Evolutionary conservation across 306 rosid genomes (phyloP).

Genomic region (Malus orientalis): DNA sequence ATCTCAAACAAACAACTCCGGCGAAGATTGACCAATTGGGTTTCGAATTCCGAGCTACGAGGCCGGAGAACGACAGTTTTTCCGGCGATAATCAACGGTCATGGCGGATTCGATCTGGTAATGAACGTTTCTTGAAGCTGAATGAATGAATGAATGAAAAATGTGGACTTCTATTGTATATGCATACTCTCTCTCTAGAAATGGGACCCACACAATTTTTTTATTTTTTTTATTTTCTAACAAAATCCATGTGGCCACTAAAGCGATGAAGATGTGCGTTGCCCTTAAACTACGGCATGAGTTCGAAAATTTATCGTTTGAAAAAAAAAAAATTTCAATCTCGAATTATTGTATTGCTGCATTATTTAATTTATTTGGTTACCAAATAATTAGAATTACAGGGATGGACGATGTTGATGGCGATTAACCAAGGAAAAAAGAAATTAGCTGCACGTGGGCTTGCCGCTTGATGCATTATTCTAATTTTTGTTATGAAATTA

Average conservation of each 20-base stretch:
- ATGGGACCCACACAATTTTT: neutral
- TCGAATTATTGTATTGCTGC: neutral
- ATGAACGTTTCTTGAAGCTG: neutral
- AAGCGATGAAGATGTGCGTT: accelerated
- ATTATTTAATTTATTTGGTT: neutral
- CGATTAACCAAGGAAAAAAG: neutral
- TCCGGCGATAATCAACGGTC: constrained; percentile 34
- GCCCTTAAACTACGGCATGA: accelerated
- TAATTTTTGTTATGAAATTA: too few relatives aligned
- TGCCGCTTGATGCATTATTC: neutral
- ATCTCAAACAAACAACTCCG: neutral
- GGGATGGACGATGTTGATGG: neutral
- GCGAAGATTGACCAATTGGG: neutral
- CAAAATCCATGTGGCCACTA: neutral
- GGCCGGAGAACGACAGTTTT: neutral
- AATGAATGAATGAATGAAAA: neutral
- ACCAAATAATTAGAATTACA: neutral
- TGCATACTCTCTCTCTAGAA: neutral
- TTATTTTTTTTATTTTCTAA: neutral
- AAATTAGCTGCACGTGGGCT: neutral
- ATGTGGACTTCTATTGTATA: neutral
- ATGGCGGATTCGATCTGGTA: constrained; percentile 21
- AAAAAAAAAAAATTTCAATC: too few relatives aligned
- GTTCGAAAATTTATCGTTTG: too few relatives aligned
- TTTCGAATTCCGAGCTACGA: constrained; percentile 14